Evolutionary conservation across 1,139 yeast genomes (phyloP), one percentile per base, ranked within the genome.

Genomic region (Meyerozyma smithsonii): DNA sequence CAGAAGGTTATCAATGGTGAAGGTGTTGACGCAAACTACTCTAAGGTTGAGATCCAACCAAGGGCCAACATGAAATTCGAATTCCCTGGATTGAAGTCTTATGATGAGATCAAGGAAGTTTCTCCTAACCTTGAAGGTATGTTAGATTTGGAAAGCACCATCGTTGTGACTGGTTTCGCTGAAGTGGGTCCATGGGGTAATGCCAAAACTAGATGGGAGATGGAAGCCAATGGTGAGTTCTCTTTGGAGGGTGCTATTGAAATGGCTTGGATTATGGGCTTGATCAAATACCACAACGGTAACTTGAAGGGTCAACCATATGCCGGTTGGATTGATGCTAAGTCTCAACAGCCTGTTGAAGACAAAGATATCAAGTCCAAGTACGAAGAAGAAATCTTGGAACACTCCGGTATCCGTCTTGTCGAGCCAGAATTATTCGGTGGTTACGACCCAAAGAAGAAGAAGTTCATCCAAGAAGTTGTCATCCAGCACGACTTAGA

Each of bases 171-270:
- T 40, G 98, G 98, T 68, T 92, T 90, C 72, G 75, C 96, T 49
- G 98, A 92, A 72, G 97, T 92, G 53, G 95, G 97, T 61, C 98
- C 98, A 61, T 94, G 97, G 96, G 98, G 98, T 79, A 89, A 90
- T 63, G 70, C 98, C 36, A 86, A 97, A 77, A 92, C 98, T 46
- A 83, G 98, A 76, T 92, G 98, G 98, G 97, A 92, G 69, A 92
- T 92, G 96, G 98, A 92, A 72, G 87, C 97, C 41, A 52, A 67
- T 46, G 98, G 98, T 56, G 89, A 86, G 59, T 92, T 92, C 67
- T 90, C 97, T n/a, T 73, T 92, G 56, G 98, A 92, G 70, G 98
- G 98, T 60, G 85, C 96, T 59, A 85, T 92, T 61, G 98, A 92
- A 73, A 90, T 92, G 96, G 97, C 98, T 39, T 92, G 97, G 97